phyloP scores from a whole-genome alignment of 192 early-diverging fungal genomes.

The Gonapodya sp. region DNA sequence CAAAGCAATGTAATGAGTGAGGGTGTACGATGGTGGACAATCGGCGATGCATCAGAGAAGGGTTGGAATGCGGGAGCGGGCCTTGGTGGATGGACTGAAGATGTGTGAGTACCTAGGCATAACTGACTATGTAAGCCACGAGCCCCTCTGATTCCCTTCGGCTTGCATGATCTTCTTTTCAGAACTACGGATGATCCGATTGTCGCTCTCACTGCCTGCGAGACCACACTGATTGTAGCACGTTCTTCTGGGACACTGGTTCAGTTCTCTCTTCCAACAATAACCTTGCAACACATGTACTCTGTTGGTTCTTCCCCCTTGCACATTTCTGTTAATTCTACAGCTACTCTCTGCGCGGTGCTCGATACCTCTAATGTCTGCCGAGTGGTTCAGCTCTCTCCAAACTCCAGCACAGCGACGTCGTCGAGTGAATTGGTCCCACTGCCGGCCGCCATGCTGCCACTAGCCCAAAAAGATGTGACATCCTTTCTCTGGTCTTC shows the following conservation, averaged over 20 bases:
- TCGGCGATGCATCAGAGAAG: neutral
- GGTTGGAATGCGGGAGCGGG: conserved; percentile 3
- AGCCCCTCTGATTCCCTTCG: too few species aligned
- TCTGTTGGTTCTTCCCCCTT: conserved; percentile 23
- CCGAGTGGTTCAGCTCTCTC: conserved; percentile 34
- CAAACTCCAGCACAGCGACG: neutral
- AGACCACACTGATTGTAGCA: conserved; percentile 32
- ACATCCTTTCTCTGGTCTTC: conserved; percentile 27
- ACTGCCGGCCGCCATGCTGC: neutral
- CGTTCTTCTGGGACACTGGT: conserved; percentile 34
- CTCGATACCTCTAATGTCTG: conserved; percentile 38
- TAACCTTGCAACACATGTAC: conserved; percentile 39
- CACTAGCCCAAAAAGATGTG: conserved; percentile 6
- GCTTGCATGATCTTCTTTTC: conserved; percentile 2
- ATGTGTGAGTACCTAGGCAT: neutral
- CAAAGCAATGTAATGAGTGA: neutral
- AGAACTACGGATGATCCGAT: conserved; percentile 37
- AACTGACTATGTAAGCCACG: neutral
- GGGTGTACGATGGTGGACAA: neutral
- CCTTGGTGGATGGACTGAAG: conserved; percentile 10
- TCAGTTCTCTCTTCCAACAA: conserved; percentile 35
- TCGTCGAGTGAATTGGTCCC: neutral
- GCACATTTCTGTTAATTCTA: conserved; percentile 33
- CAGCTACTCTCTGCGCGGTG: conserved; percentile 27
- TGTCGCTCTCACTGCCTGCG: conserved; percentile 24